Conservation (phyloP, 306 rosid species). For the Rubus parviflorus region DNA sequence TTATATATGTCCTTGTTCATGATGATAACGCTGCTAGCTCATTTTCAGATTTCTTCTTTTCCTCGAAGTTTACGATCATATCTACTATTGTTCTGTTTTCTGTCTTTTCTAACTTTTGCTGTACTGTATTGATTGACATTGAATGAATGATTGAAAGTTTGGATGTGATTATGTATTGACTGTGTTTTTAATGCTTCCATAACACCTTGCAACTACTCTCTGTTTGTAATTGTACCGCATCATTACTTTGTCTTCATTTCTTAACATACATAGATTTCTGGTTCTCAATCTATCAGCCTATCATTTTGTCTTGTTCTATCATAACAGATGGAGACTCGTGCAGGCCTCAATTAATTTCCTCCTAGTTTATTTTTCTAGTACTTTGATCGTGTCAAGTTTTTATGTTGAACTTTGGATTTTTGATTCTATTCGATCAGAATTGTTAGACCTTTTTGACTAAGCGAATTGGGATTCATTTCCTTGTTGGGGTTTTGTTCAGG, state of each 20-base stretch:
- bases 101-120: background rate
- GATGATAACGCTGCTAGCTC: background rate
- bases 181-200: constrained; percentile 17
- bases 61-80: background rate
- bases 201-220: constrained; percentile 22
- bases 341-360: background rate
- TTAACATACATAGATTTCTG: background rate
- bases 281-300: background rate
- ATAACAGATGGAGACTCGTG: constrained; percentile 1
- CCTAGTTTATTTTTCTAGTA: background rate
- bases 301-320: background rate
- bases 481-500: constrained; percentile 26
- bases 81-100: background rate
- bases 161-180: constrained; percentile 8
- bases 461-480: background rate
- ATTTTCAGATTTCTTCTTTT: background rate
- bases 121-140: background rate
- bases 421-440: background rate
- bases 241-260: background rate
- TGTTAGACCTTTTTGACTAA: background rate
- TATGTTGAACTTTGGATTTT: background rate
- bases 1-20: background rate
- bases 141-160: constrained; percentile 4
- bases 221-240: background rate
- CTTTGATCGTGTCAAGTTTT: background rate